Percentiles rank a stretch among this genome's conserved stretches.
Conservation (phyloP, 139 green algal genomes). For the Chlorella sp. region DNA sequence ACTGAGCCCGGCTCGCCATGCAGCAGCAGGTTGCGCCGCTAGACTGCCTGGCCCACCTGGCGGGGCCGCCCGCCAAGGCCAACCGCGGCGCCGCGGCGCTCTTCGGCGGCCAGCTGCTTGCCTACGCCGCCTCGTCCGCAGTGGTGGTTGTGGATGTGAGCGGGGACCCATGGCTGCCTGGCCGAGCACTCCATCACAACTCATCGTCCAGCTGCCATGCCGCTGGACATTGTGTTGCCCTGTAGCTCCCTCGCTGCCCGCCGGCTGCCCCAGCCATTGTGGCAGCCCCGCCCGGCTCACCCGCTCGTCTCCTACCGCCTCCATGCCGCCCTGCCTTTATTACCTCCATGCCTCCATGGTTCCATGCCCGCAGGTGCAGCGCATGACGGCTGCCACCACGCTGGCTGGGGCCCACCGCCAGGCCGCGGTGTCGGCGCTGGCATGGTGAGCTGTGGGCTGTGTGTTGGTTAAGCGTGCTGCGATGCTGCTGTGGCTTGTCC, state of each 20-base stretch:
- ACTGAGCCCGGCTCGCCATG: no score
- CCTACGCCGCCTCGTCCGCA: constrained; percentile 68
- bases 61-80: constrained; percentile 49
- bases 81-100: constrained; percentile 63
- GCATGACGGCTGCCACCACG: constrained; percentile 60
- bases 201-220: no score
- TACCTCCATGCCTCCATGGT: neutral
- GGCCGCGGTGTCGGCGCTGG: constrained; percentile 68
- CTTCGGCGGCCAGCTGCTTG: constrained; percentile 64
- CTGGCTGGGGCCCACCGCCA: constrained; percentile 67
- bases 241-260: neutral
- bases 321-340: neutral
- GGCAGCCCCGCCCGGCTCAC: neutral
- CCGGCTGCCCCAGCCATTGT: neutral
- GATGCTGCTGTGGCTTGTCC: neutral
- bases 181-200: no score
- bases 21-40: constrained; percentile 27
- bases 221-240: no score
- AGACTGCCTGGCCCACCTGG: constrained; percentile 60
- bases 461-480: no score
- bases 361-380: constrained; percentile 50
- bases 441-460: constrained; percentile 76
- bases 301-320: neutral
- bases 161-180: neutral
- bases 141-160: constrained; percentile 65